A percentile compares a stretch with the other conserved stretches of the same genome.
These are phyloP conservation scores for Saururus chinensis DNA, from an alignment of 164 flowering plant species.

Conservation along the genomic window DNA sequence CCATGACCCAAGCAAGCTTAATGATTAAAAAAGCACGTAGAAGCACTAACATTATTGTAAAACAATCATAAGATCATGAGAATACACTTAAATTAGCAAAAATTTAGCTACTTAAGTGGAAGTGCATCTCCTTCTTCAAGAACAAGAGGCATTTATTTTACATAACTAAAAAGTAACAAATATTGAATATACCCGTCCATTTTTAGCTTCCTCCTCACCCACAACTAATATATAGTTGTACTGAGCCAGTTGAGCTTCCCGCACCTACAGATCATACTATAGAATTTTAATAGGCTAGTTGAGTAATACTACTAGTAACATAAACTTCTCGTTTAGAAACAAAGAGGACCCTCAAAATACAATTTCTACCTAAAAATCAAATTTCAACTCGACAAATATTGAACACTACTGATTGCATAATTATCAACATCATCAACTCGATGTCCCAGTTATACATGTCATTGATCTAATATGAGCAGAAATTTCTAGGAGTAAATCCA, in stretches of 20 bases:
- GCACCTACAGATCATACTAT: conserved; percentile 34
- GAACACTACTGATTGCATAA: neutral
- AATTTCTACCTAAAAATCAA: neutral
- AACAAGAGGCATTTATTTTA: too few species aligned
- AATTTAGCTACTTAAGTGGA: too few species aligned
- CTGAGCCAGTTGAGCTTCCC: conserved; percentile 95
- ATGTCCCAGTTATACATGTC: neutral
- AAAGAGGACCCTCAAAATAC: neutral
- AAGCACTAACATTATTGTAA: neutral
- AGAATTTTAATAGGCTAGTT: neutral
- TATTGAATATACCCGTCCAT: conserved; percentile 45
- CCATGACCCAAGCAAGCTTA: too few species aligned
- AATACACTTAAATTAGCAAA: too few species aligned
- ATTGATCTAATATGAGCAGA: neutral
- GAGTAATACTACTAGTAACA: neutral
- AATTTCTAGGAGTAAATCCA: neutral
- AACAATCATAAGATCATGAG: neutral
- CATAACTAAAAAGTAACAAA: conserved; percentile 6
- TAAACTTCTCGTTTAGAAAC: neutral
- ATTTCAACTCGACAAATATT: neutral
- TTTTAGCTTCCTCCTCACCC: conserved; percentile 77
- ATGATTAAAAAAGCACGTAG: too few species aligned
- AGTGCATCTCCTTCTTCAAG: too few species aligned
- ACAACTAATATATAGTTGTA: conserved; percentile 93
- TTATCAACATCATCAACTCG: neutral